These are phyloP conservation scores for Musa balbisiana DNA, from an alignment of 202 grass and related monocot genomes.

Conservation along the genomic window DNA sequence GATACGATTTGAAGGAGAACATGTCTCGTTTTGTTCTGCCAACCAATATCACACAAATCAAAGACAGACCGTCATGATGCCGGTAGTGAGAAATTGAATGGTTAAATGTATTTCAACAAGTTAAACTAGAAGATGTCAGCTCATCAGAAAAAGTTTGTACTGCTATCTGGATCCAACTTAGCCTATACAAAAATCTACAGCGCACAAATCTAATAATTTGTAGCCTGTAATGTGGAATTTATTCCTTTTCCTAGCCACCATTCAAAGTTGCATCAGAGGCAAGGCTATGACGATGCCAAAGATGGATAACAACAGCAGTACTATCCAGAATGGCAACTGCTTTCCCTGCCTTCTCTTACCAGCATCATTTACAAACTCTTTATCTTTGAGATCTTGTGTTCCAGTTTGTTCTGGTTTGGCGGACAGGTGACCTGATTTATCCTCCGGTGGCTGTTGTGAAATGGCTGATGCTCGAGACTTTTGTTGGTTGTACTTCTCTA, in stretches of 20 bases:
- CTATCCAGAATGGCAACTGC: constrained; percentile 72
- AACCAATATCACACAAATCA: too few species aligned
- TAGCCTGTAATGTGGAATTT: neutral
- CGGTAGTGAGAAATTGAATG: neutral
- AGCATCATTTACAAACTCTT: constrained; percentile 6
- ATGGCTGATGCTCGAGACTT: constrained; percentile 28
- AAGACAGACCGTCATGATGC: too few species aligned
- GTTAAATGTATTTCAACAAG: neutral
- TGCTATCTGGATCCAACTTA: neutral
- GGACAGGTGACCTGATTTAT: constrained; percentile 28
- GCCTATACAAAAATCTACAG: neutral
- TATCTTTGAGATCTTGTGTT: constrained; percentile 21
- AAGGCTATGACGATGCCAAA: constrained; percentile 87
- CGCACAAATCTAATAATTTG: constrained; percentile 3
- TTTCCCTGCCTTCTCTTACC: constrained; percentile 55
- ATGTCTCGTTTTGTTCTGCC: too few species aligned
- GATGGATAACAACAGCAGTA: constrained; percentile 74
- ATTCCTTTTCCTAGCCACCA: neutral
- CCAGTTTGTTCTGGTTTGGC: constrained; percentile 32
- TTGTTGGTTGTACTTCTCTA: constrained; percentile 73
- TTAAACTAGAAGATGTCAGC: neutral
- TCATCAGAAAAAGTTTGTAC: neutral
- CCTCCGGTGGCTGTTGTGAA: constrained; percentile 24
- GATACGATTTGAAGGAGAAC: too few species aligned
- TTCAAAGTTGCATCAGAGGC: constrained; percentile 92